These are phyloP conservation scores for Phytophthora boehmeriae DNA, from an alignment of 352 stramenopile species.

Conservation along the genomic window DNA sequence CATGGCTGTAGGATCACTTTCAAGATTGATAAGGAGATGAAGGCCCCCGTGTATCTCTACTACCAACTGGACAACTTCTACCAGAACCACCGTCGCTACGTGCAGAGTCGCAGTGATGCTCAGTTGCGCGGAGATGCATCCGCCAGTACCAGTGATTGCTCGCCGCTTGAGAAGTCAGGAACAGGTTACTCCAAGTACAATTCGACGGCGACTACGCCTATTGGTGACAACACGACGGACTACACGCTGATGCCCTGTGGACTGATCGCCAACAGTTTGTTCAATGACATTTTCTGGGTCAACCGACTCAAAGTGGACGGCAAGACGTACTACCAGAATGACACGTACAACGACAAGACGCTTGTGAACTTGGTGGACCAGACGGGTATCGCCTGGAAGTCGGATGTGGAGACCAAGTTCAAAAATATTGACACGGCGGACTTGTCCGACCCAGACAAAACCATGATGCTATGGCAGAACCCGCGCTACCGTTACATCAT, in stretches of 20 bases:
- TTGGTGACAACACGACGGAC: constrained; percentile 42
- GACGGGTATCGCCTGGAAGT: constrained; percentile 96
- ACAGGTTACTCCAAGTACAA: constrained; percentile 72
- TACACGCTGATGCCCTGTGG: constrained; percentile 97
- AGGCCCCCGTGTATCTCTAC: constrained; percentile 97
- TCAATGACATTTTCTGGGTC: constrained; percentile 96
- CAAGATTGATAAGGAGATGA: constrained; percentile 92
- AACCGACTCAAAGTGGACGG: constrained; percentile 64
- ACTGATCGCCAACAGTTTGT: constrained; percentile 98
- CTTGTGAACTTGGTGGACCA: constrained; percentile 93
- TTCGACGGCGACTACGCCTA: constrained; percentile 48
- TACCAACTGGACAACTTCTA: constrained; percentile 99
- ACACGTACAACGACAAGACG: constrained; percentile 53
- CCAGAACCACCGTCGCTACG: constrained; percentile 98
- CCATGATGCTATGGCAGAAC: constrained; percentile 88
- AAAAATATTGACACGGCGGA: constrained; percentile 86
- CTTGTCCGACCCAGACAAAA: constrained; percentile 34
- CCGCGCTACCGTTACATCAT: constrained; percentile 82
- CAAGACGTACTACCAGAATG: constrained; percentile 67
- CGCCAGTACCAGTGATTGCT: constrained; percentile 77
- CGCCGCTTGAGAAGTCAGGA: constrained; percentile 64
- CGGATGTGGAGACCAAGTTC: constrained; percentile 96
- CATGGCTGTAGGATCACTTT: constrained; percentile 88
- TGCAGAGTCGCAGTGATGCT: constrained; percentile 88
- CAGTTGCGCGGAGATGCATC: constrained; percentile 85